Conservation (phyloP, 176 grass and related monocot genomes). For the Cenchrus purpureus region DNA sequence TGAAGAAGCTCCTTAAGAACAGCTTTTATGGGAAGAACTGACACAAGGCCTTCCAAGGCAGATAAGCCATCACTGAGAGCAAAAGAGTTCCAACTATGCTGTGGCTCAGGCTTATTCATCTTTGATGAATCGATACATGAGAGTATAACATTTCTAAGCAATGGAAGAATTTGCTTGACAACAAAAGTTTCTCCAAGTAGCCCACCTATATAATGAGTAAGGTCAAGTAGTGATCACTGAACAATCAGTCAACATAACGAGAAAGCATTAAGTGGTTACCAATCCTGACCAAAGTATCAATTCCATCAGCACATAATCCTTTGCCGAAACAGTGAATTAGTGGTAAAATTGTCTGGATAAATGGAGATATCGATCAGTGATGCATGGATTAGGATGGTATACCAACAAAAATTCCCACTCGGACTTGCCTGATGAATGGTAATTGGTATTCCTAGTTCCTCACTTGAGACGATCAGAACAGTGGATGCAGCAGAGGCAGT, state of each 20-base stretch:
- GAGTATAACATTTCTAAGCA: conserved; percentile 70
- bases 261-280: conserved; percentile 57
- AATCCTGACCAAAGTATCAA: conserved; percentile 89
- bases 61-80: conserved; percentile 74
- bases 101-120: conserved; percentile 70
- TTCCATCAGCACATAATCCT: conserved; percentile 88
- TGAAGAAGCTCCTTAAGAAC: conserved; percentile 85
- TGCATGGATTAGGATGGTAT: conserved; percentile 14
- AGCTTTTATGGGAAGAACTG: conserved; percentile 61
- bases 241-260: conserved; percentile 15
- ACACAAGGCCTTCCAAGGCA: conserved; percentile 75
- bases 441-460: conserved; percentile 93
- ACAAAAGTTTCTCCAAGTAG: conserved; percentile 87
- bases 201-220: conserved; percentile 59
- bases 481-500: conserved; percentile 74
- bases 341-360: conserved; percentile 80
- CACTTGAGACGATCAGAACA: conserved; percentile 89
- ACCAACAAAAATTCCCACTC: conserved; percentile 15
- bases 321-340: conserved; percentile 90
- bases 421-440: conserved; percentile 87
- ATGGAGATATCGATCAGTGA: conserved; percentile 43
- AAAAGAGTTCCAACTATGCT: conserved; percentile 77
- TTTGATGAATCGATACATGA: conserved; percentile 65
- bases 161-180: conserved; percentile 79
- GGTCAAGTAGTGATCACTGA: conserved; percentile 28